Evolutionary conservation across 129 eudicot genomes (phyloP), one percentile per base, ranked within the genome.

Genomic region (Chrysanthemum lavandulifolium): DNA sequence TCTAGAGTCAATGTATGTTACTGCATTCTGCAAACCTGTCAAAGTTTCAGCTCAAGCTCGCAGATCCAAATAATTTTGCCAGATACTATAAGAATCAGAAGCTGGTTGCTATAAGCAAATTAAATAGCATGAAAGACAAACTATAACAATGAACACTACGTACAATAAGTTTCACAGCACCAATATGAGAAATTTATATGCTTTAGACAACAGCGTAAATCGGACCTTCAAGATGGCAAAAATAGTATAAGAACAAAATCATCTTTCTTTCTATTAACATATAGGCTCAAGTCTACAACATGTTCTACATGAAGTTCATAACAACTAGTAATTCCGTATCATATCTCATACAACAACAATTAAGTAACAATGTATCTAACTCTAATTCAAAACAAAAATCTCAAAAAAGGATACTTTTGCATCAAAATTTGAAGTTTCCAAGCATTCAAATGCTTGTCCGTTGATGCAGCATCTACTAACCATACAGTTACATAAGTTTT

Each of bases 341-440:
- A 25, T 23, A 69, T 73, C 18, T 49, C 27, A 62, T 33, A 71
- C 57, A 45, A 69, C 65, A 64, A 64, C 36, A 31, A 31, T 31
- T 59, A 74, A 74, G 61, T 59, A 68, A 75, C 74, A 75, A 25
- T 60, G 72, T 84, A 73, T 77, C 71, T 65, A 79, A 67, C 54
- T 60, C 72, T 75, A 51, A 55, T 29, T 19, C 12, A 15, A 57
- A 57, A 72, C 49, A 64, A 57, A 43, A 45, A 33, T 60, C 68
- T 62, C 51, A 51, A 66, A 77, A 74, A 31, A 15, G 25, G 45
- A 64, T 8, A 59, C 10, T 3, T 61, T 56, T 60, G 66, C 58
- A 65, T 57, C 67, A 63, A 84, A 60, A 7, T 48, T 58, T 59
- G 64, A 64, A 73, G 13, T 70, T 55, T 57, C 67, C 43, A 36